Evolutionary conservation across 176 grass and related monocot genomes (phyloP), one percentile per base, ranked within the genome.

Genomic region (Puccinellia tenuiflora): DNA sequence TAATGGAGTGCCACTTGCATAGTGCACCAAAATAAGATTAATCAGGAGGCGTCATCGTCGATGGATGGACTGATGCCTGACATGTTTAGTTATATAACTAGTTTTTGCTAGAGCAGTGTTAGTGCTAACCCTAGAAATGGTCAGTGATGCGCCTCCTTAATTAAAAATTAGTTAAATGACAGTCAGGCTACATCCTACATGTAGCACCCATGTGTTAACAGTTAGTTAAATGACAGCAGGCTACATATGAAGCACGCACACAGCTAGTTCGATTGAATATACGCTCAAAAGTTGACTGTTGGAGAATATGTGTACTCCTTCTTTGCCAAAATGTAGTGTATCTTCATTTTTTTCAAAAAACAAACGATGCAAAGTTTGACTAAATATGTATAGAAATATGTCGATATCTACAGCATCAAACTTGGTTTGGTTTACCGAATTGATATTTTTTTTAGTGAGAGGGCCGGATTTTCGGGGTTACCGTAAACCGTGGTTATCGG

Each of bases 101-200:
- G 33, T 17, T 54, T 8, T 53, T 22, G 22, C 53, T n/a, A 55
- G 21, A 22, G 21, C 21, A 17, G 47, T 50, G 4, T 18, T 10
- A 7, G 8, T 18, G 52, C 8, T 22, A 83, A 74, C 74, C 84
- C 79, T 90, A 90, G 84, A 83, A 83, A 74, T 24, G 66, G 88
- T 86, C 79, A 66, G 28, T 57, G 84, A 37, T n/a, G n/a, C n/a
- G 74, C 84, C 79, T 83, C 84, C 66, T 67, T 47, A 28, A 57
- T 83, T 62, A 62, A 33, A 15, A 64, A 18, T 8, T 24, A 17
- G 22, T 10, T 74, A 74, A 81, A 24, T 69, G 78, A 69, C 12
- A 16, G n/a, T n/a, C 17, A 59, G 16, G 37, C 42, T 80, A 75
- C n/a, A n/a, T n/a, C n/a, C n/a, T n/a, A n/a, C 50, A 65, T 34